These are phyloP conservation scores for Rhodotorula babjevae DNA, from an alignment of 768 basidiomycete genomes.

Conservation along the genomic window DNA sequence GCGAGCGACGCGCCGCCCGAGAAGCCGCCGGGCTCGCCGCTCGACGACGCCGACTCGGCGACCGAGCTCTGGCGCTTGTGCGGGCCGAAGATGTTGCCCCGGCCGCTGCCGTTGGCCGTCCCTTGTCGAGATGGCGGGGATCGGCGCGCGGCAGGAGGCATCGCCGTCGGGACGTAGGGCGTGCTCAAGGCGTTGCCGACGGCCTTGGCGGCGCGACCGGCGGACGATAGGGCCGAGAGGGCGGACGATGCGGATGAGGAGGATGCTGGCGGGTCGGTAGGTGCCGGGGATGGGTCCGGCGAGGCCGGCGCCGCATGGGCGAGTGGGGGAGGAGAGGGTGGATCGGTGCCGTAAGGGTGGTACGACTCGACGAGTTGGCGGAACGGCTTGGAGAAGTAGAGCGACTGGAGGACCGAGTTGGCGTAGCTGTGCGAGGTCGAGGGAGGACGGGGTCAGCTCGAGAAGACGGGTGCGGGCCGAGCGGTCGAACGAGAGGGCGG, in stretches of 20 bases:
- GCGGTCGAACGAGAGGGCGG: not conserved
- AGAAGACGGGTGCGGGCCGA: no score
- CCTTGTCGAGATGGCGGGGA: not conserved
- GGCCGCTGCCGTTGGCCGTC: not conserved
- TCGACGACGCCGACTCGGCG: not conserved
- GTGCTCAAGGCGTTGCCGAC: constrained; percentile 9
- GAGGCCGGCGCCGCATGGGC: not conserved
- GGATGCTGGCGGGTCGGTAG: constrained; percentile 12
- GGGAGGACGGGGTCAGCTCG: not conserved
- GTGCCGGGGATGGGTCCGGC: constrained; percentile 2
- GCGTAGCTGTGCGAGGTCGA: constrained; percentile 78
- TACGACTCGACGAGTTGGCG: constrained; percentile 67
- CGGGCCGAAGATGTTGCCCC: not conserved
- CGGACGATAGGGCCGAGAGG: constrained; percentile 48
- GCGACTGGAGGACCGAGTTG: constrained; percentile 95
- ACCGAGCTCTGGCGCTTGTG: not conserved
- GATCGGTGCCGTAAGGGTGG: not conserved
- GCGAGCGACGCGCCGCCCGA: constrained; percentile 26
- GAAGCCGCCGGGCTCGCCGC: not conserved
- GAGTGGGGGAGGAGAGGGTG: not conserved
- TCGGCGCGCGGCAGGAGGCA: not conserved
- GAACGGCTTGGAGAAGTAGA: constrained; percentile 93
- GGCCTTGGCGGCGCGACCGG: not conserved
- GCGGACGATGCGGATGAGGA: constrained; percentile 52
- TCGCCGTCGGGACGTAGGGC: not conserved